phyloP scores from a whole-genome alignment of 768 basidiomycete genomes.

The Rhodosporidiobolus odoratus region DNA sequence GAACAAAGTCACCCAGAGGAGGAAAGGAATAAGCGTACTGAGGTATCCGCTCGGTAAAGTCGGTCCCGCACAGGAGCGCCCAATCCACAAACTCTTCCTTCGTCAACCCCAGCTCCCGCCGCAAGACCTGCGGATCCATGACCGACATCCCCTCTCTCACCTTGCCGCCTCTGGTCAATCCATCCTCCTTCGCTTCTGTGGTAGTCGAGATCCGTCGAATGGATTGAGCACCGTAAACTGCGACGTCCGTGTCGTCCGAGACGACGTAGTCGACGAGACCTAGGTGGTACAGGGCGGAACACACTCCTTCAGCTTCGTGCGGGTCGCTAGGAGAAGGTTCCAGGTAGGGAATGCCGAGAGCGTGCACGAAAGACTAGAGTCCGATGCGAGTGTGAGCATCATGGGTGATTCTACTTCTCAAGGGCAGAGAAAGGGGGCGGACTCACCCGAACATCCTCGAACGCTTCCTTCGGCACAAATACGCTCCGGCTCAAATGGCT shows the following conservation, averaged over 20 bases:
- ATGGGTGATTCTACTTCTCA: too few species aligned
- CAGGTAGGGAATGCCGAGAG: conserved; percentile 26
- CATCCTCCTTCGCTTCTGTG: neutral
- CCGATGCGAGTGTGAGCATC: neutral
- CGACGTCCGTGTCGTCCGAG: conserved; percentile 37
- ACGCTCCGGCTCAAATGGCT: neutral
- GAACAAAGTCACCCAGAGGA: neutral
- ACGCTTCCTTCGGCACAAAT: neutral
- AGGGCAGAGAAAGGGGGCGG: neutral
- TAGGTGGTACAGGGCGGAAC: conserved; percentile 10
- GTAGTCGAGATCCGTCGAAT: neutral
- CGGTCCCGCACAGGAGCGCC: conserved; percentile 30
- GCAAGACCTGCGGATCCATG: conserved; percentile 6
- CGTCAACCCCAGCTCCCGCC: conserved; percentile 8
- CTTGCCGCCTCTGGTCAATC: neutral
- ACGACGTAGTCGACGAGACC: conserved; percentile 27
- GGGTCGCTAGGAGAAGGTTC: conserved; percentile 7
- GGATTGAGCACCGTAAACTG: conserved; percentile 26
- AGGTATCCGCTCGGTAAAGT: conserved; percentile 29
- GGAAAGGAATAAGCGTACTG: neutral
- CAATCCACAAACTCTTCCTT: conserved; percentile 25
- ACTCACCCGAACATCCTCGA: conserved; percentile 12
- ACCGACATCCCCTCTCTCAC: conserved; percentile 15
- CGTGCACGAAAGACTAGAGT: conserved; percentile 8
- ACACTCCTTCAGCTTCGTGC: conserved; percentile 35